Percentiles rank a stretch among this genome's conserved stretches.
Evolutionary conservation across 2,329 filamentous ascomycete species (phyloP).

Genomic region (Penicillium sp.): DNA sequence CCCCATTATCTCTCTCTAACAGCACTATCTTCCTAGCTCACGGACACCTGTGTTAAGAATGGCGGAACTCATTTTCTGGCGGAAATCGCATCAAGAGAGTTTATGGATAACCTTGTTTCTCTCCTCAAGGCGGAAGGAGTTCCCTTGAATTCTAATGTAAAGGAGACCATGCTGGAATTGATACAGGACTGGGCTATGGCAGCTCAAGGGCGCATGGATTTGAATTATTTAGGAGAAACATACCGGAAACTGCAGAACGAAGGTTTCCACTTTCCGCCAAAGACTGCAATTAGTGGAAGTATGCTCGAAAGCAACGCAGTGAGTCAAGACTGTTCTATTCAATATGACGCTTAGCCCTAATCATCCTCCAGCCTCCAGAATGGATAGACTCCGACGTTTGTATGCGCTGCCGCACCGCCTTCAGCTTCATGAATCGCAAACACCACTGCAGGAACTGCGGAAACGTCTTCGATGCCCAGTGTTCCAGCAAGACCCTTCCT

Average conservation of each 20-base stretch:
- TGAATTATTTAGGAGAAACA: slow-evolving; percentile 85
- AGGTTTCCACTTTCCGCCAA: slow-evolving; percentile 87
- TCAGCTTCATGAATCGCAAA: slow-evolving; percentile 97
- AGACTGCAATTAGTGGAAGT: slow-evolving; percentile 84
- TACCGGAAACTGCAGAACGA: slow-evolving; percentile 83
- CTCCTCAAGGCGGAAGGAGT: slow-evolving; percentile 79
- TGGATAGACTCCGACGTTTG: slow-evolving; percentile 98
- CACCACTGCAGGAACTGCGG: slow-evolving; percentile 98
- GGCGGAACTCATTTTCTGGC: slow-evolving; percentile 92
- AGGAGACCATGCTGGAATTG: slow-evolving; percentile 86
- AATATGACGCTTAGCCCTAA: slow-evolving; percentile 17
- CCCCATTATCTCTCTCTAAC: slow-evolving; percentile 10
- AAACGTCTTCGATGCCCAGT: slow-evolving; percentile 95
- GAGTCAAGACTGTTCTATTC: slow-evolving; percentile 46
- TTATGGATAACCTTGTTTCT: slow-evolving; percentile 95
- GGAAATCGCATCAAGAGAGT: slow-evolving; percentile 95
- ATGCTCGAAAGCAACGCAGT: slow-evolving; percentile 98
- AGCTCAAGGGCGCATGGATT: slow-evolving; percentile 80
- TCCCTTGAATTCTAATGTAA: slow-evolving; percentile 83
- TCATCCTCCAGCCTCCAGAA: slow-evolving; percentile 74
- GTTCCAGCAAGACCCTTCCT: slow-evolving; percentile 85
- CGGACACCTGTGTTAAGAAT: slow-evolving; percentile 98
- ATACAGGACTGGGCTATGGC: slow-evolving; percentile 93
- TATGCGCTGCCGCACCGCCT: slow-evolving; percentile 94
- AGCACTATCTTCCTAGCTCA: slow-evolving; percentile 64